These are phyloP conservation scores for Capsaspora owczarzaki DNA, from an alignment of 78 protist genomes.

Conservation along the genomic window DNA sequence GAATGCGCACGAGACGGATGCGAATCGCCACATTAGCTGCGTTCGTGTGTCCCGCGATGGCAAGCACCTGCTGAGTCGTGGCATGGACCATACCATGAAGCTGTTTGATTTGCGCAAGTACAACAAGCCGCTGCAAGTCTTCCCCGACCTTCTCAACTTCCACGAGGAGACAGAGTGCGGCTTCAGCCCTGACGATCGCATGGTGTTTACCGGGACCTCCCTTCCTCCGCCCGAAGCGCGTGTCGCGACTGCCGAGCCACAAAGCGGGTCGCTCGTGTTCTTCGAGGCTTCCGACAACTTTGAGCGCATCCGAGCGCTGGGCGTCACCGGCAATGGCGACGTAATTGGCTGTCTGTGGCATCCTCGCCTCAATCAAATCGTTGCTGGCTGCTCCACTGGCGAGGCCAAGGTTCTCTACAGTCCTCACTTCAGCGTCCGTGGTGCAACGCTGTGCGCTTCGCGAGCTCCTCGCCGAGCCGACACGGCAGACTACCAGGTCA, in stretches of 20 bases:
- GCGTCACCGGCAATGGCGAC: conserved; percentile 19
- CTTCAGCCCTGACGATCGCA: conserved; percentile 43
- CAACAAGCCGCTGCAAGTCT: conserved; percentile 7
- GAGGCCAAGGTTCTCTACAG: not conserved
- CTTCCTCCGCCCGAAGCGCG: conserved; percentile 15
- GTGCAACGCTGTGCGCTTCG: conserved; percentile 25
- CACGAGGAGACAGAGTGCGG: conserved; percentile 18
- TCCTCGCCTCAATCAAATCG: conserved; percentile 56
- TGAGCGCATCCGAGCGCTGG: not conserved
- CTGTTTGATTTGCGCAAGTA: conserved; percentile 56
- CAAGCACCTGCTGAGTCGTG: not conserved
- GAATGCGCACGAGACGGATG: conserved; percentile 49
- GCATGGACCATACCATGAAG: conserved; percentile 46
- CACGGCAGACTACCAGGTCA: too few relatives aligned
- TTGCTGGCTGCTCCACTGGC: conserved; percentile 53
- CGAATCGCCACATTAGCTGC: too few relatives aligned
- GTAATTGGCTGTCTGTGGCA: conserved; percentile 43
- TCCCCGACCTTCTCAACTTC: conserved; percentile 10
- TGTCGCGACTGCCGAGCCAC: too few relatives aligned
- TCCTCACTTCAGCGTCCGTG: not conserved
- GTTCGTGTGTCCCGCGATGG: conserved; percentile 38
- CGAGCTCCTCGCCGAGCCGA: conserved; percentile 12
- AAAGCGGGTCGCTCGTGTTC: conserved; percentile 22
- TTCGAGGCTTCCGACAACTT: not conserved
- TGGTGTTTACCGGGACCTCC: conserved; percentile 54